Conservation (phyloP, 169 alveolate species). For the Plasmodium ovale region DNA sequence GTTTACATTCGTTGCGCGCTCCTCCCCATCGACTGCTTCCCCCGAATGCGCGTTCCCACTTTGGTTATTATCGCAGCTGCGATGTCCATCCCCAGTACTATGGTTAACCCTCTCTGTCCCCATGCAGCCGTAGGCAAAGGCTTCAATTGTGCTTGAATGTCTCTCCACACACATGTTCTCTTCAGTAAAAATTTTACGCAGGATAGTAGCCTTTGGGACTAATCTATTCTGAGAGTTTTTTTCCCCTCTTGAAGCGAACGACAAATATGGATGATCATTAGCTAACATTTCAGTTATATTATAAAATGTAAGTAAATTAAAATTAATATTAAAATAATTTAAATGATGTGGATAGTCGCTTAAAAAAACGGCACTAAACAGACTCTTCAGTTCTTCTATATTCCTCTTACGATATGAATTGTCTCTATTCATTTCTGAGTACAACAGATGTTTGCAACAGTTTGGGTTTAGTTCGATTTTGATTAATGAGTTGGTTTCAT, state of each 20-base stretch:
- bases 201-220: no score
- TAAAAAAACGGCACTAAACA: not conserved
- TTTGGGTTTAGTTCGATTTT: conserved; percentile 14
- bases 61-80: not conserved
- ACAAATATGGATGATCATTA: not conserved
- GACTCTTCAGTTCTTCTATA: not conserved
- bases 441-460: conserved; percentile 26
- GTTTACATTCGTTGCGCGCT: not conserved
- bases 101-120: no score
- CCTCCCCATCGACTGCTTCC: not conserved
- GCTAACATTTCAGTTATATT: not conserved
- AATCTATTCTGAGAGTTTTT: no score
- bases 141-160: no score
- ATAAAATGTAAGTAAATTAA: conserved; percentile 5
- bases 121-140: no score
- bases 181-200: no score
- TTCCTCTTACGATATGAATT: not conserved
- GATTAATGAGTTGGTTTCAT: not conserved
- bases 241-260: not conserved
- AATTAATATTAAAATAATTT: conserved; percentile 28
- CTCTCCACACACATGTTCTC: no score
- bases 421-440: not conserved
- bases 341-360: conserved; percentile 27
- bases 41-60: not conserved
- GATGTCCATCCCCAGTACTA: no score